Evolutionary conservation across 2,329 filamentous ascomycete genomes (phyloP), one percentile per base, ranked within the genome.

Genomic region (Hypoxylon sp.): DNA sequence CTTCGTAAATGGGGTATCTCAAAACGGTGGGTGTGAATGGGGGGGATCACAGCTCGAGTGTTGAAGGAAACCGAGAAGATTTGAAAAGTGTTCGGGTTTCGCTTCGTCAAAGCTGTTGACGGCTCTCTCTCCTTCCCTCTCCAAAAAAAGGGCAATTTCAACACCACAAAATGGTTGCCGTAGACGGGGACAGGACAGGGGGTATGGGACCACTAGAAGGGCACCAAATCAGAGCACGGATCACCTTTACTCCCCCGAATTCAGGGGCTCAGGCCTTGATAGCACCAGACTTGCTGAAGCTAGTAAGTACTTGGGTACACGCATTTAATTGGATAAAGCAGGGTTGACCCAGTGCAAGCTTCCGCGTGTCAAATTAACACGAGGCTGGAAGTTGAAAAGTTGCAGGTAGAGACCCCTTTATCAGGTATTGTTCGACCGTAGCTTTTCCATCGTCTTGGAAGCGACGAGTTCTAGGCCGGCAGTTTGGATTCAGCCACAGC

Each of bases 1-100:
- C 57, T 68, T 70, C 68, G 68, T 69, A 68, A 68, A 73, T 65
- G 70, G 71, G 72, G 73, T 75, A 74, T 75, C 73, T 74, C 67
- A 70, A 70, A 73, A 70, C 61, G 61, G 65, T 58, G 51, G 58
- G 59, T 54, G 57, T 50, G 53, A 65, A 65, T 60, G 33, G 64
- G 61, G 52, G 28, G 56, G 55, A 60, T 61, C 57, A 70, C 61
- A 64, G 61, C 69, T 70, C 52, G 28, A 32, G 24, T 69, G 64
- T 62, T 61, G 64, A 69, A 66, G 64, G 62, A 67, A 68, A 69
- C 71, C 67, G 65, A 65, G 65, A 71, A 66, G 70, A 69, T 70
- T 67, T 70, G 64, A 67, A 67, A 67, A 68, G n/a, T 65, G 65
- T 64, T 68, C 48, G 62, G 59, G 59, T 57, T 62, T 63, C 52